These are phyloP conservation scores for Venturia aucupariae DNA, from an alignment of 2,329 filamentous ascomycete species.

Conservation along the genomic window DNA sequence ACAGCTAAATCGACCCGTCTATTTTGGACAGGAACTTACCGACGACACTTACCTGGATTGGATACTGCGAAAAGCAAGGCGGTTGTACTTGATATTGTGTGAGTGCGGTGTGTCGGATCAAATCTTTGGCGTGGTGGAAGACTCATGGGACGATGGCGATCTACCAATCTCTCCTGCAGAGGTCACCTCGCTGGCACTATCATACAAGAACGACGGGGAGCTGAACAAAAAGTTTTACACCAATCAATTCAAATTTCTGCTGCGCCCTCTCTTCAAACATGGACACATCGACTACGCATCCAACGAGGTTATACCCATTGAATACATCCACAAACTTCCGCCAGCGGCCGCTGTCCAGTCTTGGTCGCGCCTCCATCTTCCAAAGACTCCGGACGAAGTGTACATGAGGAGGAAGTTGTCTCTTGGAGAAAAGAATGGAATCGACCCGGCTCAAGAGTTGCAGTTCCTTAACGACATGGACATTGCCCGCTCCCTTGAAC, in stretches of 20 bases:
- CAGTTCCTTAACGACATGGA: conserved; percentile 55
- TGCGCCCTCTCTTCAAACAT: conserved; percentile 52
- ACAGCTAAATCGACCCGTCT: conserved; percentile 52
- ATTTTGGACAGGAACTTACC: conserved; percentile 59
- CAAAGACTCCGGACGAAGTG: conserved; percentile 48
- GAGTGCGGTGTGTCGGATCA: conserved; percentile 62
- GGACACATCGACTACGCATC: conserved; percentile 55
- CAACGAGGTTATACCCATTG: conserved; percentile 60
- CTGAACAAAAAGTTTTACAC: conserved; percentile 61
- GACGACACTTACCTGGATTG: conserved; percentile 72
- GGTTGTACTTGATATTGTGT: conserved; percentile 61
- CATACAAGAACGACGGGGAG: conserved; percentile 49
- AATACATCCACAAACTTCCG: conserved; percentile 52
- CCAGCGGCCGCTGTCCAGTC: conserved; percentile 36
- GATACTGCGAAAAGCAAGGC: conserved; percentile 60
- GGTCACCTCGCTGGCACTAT: conserved; percentile 53
- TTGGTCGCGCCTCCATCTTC: conserved; percentile 56
- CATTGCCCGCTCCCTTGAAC: conserved; percentile 48
- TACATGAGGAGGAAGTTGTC: conserved; percentile 51
- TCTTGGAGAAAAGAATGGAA: conserved; percentile 32
- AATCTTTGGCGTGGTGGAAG: conserved; percentile 66
- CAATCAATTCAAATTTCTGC: conserved; percentile 61
- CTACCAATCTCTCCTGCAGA: conserved; percentile 59
- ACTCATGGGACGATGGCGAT: conserved; percentile 69
- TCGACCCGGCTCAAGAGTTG: conserved; percentile 30